These are phyloP conservation scores for Penicillium malachiteum DNA, from an alignment of 495 filamentous ascomycete species.

Conservation along the genomic window DNA sequence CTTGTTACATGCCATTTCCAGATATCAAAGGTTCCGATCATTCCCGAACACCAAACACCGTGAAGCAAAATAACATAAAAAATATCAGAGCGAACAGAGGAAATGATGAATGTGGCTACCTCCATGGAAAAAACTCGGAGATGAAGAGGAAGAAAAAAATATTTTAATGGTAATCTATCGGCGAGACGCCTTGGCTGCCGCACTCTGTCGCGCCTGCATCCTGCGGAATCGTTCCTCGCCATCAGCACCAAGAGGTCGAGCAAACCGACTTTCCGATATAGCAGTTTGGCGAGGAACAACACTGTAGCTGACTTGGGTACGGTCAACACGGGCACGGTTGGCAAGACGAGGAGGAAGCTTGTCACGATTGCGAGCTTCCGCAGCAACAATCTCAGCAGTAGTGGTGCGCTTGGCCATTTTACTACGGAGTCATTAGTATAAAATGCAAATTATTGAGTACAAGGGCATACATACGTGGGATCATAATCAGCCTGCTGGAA, in stretches of 20 bases:
- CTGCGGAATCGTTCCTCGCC: constrained; percentile 79
- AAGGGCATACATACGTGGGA: constrained; percentile 46
- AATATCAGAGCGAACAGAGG: neutral
- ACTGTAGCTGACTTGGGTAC: constrained; percentile 73
- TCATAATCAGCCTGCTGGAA: constrained; percentile 56
- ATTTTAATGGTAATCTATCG: constrained; percentile 1
- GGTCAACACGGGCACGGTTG: constrained; percentile 72
- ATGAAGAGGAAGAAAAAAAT: neutral
- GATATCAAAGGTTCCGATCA: constrained; percentile 14
- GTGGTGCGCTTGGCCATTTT: constrained; percentile 50
- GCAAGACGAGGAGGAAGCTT: constrained; percentile 66
- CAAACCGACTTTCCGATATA: constrained; percentile 49
- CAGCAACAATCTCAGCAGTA: constrained; percentile 52
- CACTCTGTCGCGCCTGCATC: constrained; percentile 71
- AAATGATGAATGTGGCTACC: neutral
- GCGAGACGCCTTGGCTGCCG: constrained; percentile 19
- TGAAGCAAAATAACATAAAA: constrained; percentile 5
- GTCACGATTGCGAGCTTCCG: constrained; percentile 64
- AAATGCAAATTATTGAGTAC: neutral
- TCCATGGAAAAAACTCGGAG: neutral
- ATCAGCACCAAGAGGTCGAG: constrained; percentile 66
- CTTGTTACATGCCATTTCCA: constrained; percentile 16
- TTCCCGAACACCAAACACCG: constrained; percentile 19
- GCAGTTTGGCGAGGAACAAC: constrained; percentile 68
- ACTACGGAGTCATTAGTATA: constrained; percentile 25